phyloP scores from a whole-genome alignment of 2,329 filamentous ascomycete genomes.

The Pyrenophora tritici-repentis region DNA sequence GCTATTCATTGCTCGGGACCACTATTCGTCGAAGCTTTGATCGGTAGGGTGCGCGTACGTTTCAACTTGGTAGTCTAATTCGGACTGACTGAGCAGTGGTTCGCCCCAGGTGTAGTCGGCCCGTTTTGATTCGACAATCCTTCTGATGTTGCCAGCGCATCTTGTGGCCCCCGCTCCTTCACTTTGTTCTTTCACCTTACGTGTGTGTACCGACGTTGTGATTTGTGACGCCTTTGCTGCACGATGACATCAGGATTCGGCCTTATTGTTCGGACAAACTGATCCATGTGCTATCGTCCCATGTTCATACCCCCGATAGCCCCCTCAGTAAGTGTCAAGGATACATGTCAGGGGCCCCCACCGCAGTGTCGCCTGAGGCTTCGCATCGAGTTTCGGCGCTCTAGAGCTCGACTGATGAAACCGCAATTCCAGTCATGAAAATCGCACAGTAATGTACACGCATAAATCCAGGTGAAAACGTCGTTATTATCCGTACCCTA shows the following conservation, averaged over 20 bases:
- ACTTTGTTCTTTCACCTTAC: constrained; percentile 4
- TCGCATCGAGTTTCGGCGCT: constrained; percentile 1
- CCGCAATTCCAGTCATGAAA: background rate
- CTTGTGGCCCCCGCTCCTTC: constrained; percentile 9
- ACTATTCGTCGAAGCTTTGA: constrained; percentile 3
- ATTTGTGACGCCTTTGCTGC: constrained; percentile 22
- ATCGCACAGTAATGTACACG: background rate
- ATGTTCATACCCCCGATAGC: constrained; percentile 18
- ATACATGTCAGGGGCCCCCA: constrained; percentile 19
- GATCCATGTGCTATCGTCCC: too few relatives aligned
- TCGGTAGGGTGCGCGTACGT: constrained; percentile 13
- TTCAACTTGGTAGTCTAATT: constrained; percentile 18
- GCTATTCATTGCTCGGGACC: background rate
- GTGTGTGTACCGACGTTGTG: constrained; percentile 17
- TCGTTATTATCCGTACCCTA: too few relatives aligned
- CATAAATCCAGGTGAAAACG: background rate
- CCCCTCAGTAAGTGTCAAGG: constrained; percentile 21
- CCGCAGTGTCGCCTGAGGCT: constrained; percentile 4
- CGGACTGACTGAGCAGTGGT: constrained; percentile 10
- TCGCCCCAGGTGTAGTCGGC: constrained; percentile 6
- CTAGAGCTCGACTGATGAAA: background rate
- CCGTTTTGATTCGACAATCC: constrained; percentile 14
- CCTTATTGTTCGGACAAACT: background rate
- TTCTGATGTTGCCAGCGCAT: constrained; percentile 25
- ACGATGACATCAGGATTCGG: constrained; percentile 29